Conservation (phyloP, 108 stramenopile species). For the Cyclotella sp. region DNA sequence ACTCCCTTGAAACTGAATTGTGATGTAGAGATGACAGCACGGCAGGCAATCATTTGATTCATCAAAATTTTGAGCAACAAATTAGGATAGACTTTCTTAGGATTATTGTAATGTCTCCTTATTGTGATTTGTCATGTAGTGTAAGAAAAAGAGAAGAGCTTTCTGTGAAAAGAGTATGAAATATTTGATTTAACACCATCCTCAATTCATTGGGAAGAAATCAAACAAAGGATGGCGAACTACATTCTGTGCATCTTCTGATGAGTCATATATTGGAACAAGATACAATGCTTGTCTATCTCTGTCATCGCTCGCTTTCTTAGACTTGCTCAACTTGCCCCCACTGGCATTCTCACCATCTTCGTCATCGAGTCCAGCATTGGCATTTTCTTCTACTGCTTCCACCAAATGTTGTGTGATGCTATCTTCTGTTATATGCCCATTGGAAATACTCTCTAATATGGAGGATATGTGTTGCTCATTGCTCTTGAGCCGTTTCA, state of each 20-base stretch:
- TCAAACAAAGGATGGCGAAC: conserved; percentile 76
- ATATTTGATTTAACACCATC: no score
- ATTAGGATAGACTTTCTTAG: no score
- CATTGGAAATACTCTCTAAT: conserved; percentile 54
- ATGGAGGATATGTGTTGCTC: conserved; percentile 43
- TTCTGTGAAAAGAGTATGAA: no score
- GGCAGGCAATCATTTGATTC: no score
- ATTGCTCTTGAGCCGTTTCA: conserved; percentile 22
- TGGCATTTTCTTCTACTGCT: conserved; percentile 66
- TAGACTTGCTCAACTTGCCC: conserved; percentile 25
- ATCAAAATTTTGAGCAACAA: no score
- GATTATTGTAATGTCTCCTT: no score
- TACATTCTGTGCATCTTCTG: conserved; percentile 38
- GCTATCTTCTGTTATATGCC: conserved; percentile 56
- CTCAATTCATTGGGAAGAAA: conserved; percentile 66
- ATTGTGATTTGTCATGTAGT: no score
- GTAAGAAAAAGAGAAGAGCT: no score
- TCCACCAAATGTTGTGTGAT: conserved; percentile 59
- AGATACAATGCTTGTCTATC: conserved; percentile 64
- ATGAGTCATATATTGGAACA: conserved; percentile 65
- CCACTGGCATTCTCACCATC: conserved; percentile 28
- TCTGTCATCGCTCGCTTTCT: conserved; percentile 32
- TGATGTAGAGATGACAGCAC: no score
- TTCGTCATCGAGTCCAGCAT: conserved; percentile 51
- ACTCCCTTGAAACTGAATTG: no score